These are phyloP conservation scores for Solanum medicagineum DNA, from an alignment of 257 asterid species.

Conservation along the genomic window DNA sequence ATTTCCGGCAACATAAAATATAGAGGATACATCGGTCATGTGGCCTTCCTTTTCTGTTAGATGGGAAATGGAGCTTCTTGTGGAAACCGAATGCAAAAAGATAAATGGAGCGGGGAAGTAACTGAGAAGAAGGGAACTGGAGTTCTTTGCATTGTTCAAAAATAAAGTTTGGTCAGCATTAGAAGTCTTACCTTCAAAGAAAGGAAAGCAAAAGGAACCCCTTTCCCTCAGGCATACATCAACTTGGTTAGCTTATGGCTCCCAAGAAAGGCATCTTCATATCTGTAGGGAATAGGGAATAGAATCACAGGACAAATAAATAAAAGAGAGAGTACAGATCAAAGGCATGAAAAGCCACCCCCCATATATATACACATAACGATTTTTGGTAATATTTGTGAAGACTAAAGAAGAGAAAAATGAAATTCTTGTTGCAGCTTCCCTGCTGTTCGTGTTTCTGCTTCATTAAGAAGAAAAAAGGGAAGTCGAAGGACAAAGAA, in stretches of 20 bases:
- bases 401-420: conserved; percentile 5
- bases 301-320: conserved; percentile 12
- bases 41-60: background rate
- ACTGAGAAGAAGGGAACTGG: background rate
- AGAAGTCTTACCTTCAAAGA: background rate
- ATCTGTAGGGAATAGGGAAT: conserved; percentile 9
- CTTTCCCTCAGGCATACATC: background rate
- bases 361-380: background rate
- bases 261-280: conserved; percentile 12
- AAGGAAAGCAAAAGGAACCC: background rate
- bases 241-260: background rate
- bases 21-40: background rate
- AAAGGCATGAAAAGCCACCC: background rate
- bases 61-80: background rate
- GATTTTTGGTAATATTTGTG: background rate
- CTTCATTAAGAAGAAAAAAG: conserved; percentile 32
- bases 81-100: background rate
- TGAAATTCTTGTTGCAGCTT: conserved; percentile 31
- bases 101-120: background rate
- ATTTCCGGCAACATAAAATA: background rate
- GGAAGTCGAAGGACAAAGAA: conserved; percentile 15
- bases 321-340: background rate
- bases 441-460: conserved; percentile 62
- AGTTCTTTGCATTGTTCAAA: background rate
- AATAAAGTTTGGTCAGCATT: background rate